phyloP scores from a whole-genome alignment of 495 filamentous ascomycete genomes.

The Pyrenula aspistea region DNA sequence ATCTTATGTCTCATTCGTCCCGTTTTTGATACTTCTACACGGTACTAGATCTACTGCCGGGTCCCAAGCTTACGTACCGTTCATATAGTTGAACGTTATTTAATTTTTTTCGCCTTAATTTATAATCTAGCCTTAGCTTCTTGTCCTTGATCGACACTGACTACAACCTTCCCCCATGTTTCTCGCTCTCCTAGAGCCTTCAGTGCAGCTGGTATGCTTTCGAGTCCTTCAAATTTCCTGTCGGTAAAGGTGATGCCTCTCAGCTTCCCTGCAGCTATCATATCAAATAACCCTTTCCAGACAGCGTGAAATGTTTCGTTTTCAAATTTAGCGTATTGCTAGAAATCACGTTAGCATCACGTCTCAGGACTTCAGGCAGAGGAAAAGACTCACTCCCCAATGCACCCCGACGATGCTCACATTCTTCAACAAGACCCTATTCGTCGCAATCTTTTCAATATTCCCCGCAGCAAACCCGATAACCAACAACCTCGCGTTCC shows the following conservation, averaged over 20 bases:
- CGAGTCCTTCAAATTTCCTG: constrained; percentile 68
- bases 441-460: constrained; percentile 87
- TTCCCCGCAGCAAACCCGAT: constrained; percentile 82
- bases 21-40: too few species aligned
- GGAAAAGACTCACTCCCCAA: constrained; percentile 50
- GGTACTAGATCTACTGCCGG: too few species aligned
- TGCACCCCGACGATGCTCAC: constrained; percentile 81
- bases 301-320: constrained; percentile 56
- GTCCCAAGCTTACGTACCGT: too few species aligned
- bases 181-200: constrained; percentile 64
- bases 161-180: constrained; percentile 95
- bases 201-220: constrained; percentile 65
- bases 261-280: constrained; percentile 71
- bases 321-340: constrained; percentile 55
- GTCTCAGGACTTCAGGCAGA: background rate
- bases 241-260: constrained; percentile 72
- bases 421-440: constrained; percentile 88
- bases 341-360: background rate
- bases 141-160: constrained; percentile 59
- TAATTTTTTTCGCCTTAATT: too few species aligned
- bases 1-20: too few species aligned
- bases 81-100: too few species aligned
- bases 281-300: constrained; percentile 68
- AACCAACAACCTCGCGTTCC: constrained; percentile 79
- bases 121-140: background rate